Conservation (phyloP, 1,284 basidiomycete species). For the Paramarasmius palmivorus region DNA sequence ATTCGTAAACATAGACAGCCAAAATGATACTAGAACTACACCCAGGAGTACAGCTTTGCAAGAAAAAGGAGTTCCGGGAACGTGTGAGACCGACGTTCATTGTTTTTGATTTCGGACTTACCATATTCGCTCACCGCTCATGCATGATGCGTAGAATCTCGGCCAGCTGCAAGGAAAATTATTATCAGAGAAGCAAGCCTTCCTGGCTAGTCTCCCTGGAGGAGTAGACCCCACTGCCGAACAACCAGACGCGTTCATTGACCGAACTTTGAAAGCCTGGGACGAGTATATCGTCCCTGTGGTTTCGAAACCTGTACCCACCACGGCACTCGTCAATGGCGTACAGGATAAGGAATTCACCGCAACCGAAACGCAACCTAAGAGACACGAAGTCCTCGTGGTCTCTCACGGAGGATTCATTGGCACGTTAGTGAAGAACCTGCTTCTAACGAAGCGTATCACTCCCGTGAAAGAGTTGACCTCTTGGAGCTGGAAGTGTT, state of each 20-base stretch:
- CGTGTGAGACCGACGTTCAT: conserved; percentile 43
- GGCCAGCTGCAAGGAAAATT: conserved; percentile 61
- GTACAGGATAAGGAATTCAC: conserved; percentile 30
- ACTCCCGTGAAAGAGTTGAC: conserved; percentile 37
- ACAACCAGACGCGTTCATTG: conserved; percentile 38
- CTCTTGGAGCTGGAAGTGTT: conserved; percentile 38
- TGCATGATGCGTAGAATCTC: no score
- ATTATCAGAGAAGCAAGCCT: conserved; percentile 16
- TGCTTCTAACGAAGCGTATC: conserved; percentile 42
- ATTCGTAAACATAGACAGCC: conserved; percentile 52
- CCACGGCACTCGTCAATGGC: conserved; percentile 13
- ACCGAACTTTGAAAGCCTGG: conserved; percentile 64
- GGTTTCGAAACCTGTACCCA: neutral
- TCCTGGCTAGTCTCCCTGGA: conserved; percentile 13
- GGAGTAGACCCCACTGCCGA: conserved; percentile 33
- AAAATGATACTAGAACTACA: conserved; percentile 59
- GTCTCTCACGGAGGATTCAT: conserved; percentile 71
- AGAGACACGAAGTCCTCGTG: conserved; percentile 48
- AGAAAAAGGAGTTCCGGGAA: conserved; percentile 55
- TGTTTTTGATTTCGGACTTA: neutral
- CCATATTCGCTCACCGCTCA: conserved; percentile 10
- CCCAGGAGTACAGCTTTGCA: conserved; percentile 41
- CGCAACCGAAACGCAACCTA: conserved; percentile 11
- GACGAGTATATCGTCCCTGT: conserved; percentile 37
- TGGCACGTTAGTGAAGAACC: conserved; percentile 44